phyloP scores from a whole-genome alignment of 129 eudicot species.

The Flaveria linearis region DNA sequence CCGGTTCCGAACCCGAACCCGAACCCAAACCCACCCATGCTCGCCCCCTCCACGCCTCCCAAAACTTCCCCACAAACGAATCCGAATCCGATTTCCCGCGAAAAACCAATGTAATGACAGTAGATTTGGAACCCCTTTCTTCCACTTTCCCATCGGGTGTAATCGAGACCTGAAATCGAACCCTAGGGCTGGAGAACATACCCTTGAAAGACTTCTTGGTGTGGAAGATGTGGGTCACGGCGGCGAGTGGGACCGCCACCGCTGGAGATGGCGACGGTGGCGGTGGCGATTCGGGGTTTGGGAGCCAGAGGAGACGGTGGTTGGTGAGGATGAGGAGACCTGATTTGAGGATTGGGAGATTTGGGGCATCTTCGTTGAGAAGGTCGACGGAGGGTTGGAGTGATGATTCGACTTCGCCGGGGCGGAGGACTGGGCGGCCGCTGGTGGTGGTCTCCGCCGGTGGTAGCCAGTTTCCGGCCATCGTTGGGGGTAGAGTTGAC shows the following conservation, averaged over 20 bases:
- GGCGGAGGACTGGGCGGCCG: slow-evolving; percentile 69
- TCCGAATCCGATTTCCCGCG: slow-evolving; percentile 78
- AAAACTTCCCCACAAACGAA: slow-evolving; percentile 60
- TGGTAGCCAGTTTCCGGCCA: slow-evolving; percentile 68
- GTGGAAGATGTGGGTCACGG: slow-evolving; percentile 64
- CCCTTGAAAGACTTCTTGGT: slow-evolving; percentile 69
- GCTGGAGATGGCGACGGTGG: slow-evolving; percentile 26
- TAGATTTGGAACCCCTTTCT: slow-evolving; percentile 35
- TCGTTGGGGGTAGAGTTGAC: slow-evolving; percentile 19
- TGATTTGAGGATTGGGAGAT: slow-evolving; percentile 50
- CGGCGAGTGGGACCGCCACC: slow-evolving; percentile 52
- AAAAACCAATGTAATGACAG: slow-evolving; percentile 56
- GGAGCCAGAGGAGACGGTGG: slow-evolving; percentile 80
- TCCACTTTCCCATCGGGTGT: slow-evolving; percentile 40
- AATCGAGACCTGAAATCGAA: slow-evolving; percentile 63
- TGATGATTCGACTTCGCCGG: slow-evolving; percentile 71
- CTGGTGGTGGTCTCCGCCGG: slow-evolving; percentile 62
- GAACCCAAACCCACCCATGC: slow-evolving; percentile 71
- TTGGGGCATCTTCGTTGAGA: slow-evolving; percentile 60
- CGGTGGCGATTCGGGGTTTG: slow-evolving; percentile 30
- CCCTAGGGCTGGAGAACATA: slow-evolving; percentile 81
- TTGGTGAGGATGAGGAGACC: slow-evolving; percentile 72
- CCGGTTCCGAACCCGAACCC: slow-evolving; percentile 20
- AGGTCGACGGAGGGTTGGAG: slow-evolving; percentile 79
- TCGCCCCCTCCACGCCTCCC: slow-evolving; percentile 82